Conservation (phyloP, 805 yeast species). For the Yarrowia sp. region DNA sequence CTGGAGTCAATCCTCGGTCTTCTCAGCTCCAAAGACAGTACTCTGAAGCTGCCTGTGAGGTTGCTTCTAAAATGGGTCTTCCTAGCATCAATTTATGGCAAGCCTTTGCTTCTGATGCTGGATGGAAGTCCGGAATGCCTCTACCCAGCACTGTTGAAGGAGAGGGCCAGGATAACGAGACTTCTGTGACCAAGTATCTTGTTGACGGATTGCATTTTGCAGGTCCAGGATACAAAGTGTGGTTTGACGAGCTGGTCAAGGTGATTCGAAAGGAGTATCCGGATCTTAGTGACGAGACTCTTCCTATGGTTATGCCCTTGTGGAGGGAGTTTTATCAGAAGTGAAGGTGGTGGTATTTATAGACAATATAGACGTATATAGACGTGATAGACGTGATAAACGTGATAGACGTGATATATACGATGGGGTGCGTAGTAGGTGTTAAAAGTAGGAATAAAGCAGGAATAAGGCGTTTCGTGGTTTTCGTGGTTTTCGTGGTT, state of each 20-base stretch:
- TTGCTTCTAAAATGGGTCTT: constrained; percentile 47
- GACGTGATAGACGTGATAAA: too few relatives aligned
- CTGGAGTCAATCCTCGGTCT: constrained; percentile 45
- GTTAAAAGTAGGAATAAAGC: too few relatives aligned
- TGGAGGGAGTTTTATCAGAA: constrained; percentile 26
- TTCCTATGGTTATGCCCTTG: constrained; percentile 36
- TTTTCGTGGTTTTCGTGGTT: too few relatives aligned
- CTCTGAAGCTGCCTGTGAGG: constrained; percentile 46
- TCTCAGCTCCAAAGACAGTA: constrained; percentile 48
- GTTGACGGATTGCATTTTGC: constrained; percentile 61
- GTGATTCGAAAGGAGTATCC: constrained; percentile 48
- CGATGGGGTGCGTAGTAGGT: too few relatives aligned
- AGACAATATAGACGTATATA: too few relatives aligned
- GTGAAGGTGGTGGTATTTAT: background rate
- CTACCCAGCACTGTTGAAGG: constrained; percentile 30
- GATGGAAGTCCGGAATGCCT: constrained; percentile 41
- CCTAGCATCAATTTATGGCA: constrained; percentile 59
- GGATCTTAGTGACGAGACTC: constrained; percentile 36
- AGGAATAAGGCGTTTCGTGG: too few relatives aligned
- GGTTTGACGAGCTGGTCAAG: constrained; percentile 45
- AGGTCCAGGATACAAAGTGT: constrained; percentile 50
- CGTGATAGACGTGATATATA: too few relatives aligned
- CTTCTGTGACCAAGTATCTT: constrained; percentile 35
- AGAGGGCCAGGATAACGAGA: constrained; percentile 17
- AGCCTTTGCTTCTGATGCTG: constrained; percentile 42